Evolutionary conservation across 805 yeast genomes (phyloP), one percentile per base, ranked within the genome.

Genomic region (Wickerhamomyces bovis): DNA sequence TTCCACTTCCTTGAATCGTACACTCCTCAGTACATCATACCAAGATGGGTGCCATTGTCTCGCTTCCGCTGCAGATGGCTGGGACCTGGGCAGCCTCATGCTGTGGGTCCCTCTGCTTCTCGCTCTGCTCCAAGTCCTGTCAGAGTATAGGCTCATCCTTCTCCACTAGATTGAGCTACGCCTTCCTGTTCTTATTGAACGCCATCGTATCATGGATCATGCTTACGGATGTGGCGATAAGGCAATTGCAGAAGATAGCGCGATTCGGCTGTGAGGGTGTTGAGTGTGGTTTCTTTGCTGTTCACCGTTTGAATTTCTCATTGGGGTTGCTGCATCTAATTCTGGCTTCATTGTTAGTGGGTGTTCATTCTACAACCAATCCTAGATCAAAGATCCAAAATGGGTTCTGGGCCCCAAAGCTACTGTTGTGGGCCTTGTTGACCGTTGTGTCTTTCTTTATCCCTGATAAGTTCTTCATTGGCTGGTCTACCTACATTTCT

Each of bases 241-340:
- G 79, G 48, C 78, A 85, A 67, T 80, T 94, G 9, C 94, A 85
- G 50, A 76, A 75, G 48, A 71, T 89, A 8, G 75, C 88, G 0
- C 83, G 82, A 56, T 75, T 75, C 52, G 81, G 78, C 38, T 92
- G 99, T 67, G 80, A 82, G 39, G 95, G 94, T 13, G 78, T 80
- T 20, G 86, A 86, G 56, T 89, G 96, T 64, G 95, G 97, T 41
- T 94, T 92, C 65, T 87, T 89, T 15, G 90, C 95, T 5, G 97
- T 94, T n/a, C 95, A 94, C 63, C 71, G 98, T 46, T 72, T 94
- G 57, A 89, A 89, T 66, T 86, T 89, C 61, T 90, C 97, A 2
- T 69, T 94, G 18, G 98, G 96, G 2, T 43, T 81, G 45, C 66
- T 89, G 48, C 99, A 94, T 67, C 57, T 90, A 30, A 52, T 81